Percentiles rank a stretch among this genome's conserved stretches.
These are phyloP conservation scores for Paspalum vaginatum DNA, from an alignment of 176 grass and related monocot species.

Conservation along the genomic window DNA sequence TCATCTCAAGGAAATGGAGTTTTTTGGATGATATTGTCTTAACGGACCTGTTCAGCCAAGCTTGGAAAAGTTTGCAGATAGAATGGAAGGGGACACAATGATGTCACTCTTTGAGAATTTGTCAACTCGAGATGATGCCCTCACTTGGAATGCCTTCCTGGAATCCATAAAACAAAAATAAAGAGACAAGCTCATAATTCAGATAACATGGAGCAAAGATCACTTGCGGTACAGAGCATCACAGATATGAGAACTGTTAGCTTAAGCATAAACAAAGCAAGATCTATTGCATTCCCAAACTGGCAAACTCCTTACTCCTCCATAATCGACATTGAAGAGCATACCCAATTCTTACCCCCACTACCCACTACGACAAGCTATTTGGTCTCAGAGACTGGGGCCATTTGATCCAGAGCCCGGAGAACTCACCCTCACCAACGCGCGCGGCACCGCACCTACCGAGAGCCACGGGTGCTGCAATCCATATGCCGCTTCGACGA, in stretches of 20 bases:
- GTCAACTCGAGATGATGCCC: conserved; percentile 79
- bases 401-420: background rate
- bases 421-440: background rate
- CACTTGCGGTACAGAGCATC: background rate
- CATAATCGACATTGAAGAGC: background rate
- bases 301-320: background rate
- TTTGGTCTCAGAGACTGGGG: background rate
- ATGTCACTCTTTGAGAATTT: conserved; percentile 94
- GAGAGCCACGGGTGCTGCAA: background rate
- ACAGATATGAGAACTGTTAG: background rate
- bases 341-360: background rate
- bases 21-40: conserved; percentile 3
- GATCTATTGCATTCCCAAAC: conserved; percentile 4
- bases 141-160: conserved; percentile 66
- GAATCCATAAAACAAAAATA: conserved; percentile 12
- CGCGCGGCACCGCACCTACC: background rate
- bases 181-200: background rate
- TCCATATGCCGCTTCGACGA: background rate
- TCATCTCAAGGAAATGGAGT: background rate
- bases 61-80: conserved; percentile 93
- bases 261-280: background rate
- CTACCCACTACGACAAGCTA: background rate
- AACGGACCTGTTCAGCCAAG: conserved; percentile 86
- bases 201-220: background rate
- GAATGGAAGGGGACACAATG: conserved; percentile 96